Base-by-base conservation (phyloP, 352 stramenopile species). In the Phytophthora litchii region DNA sequence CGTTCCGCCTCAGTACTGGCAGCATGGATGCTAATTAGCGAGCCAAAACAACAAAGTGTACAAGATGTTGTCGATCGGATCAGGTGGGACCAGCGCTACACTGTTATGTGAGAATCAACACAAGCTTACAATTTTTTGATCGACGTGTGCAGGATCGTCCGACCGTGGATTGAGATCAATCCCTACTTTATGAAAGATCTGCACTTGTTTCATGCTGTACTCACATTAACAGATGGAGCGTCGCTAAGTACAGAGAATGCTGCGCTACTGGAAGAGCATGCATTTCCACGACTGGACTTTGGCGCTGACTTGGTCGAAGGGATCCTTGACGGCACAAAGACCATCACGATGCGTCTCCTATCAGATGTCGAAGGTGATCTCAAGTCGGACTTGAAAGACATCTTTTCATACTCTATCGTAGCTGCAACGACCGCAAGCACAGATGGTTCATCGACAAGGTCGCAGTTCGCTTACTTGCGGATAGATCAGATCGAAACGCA, bases 81-180 rank as follows among this genome's bases (percentile, higher is more conserved):
- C 40, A 70, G 71, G 80, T 89, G 40, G 8, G 64, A 46, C 13
- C 29, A 8, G 1, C 2, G 3, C 6, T 43, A 20, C 11, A 17
- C 19, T 52, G 4, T 36, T 3, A 1, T 45, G 19, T 34, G 2
- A 9, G 7, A 19, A 13, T 10, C 23, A 4, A 23, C 4, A 14
- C 20, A 16, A 23, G n/a, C 43, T 57, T 23, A 65, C 16, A 27
- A 20, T 6, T 19, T 13, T 11, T 14, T 54, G 23, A 27, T 53
- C 17, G 7, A 34, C 21, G 11, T 17, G n/a, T 27, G 1, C 43
- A 92, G 82, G 13, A 60, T 76, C 25, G 65, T 83, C 36, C 79
- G 83, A 1, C 80, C 83, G 31, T 92, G 83, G 83, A 80, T 92
- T 23, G 73, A 76, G 14, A 85, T 89, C 47, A 92, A 92, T 31